Base-by-base conservation (phyloP, 306 rosid genomes). In the Medicago ruthenica region DNA sequence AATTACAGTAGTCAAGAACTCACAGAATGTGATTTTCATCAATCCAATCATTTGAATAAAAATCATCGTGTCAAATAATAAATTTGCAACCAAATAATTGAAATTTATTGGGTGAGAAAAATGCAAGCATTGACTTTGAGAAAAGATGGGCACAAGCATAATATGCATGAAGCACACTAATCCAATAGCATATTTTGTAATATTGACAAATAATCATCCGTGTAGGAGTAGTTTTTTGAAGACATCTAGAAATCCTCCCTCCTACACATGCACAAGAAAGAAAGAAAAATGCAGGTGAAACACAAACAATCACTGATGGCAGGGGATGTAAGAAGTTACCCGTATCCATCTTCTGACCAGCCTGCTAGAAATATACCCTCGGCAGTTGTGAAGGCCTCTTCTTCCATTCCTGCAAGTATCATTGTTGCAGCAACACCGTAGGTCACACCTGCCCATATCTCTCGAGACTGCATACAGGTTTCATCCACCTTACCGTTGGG, bases 401-500 rank as follows among this genome's bases (percentile, higher is more conserved):
- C 94, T 83, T 87, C 89, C 97, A 90, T 95, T 57, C 97, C 99
- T 2, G 97, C 91, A 80, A 84, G 93, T 83, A 95, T 90, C 99
- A 95, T 95, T 1, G 93, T 85, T 45, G 99, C 93, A 47, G 99
- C 99, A 81, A 90, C 96, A 5, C 85, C 97, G 54, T 95, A 95
- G 67, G 99, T 95, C 68, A 95, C 99, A 55, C 99, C 99, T 0
- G 93, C 62, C 99, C 99, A 95, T 92, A 95, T 87, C 88, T 95
- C 99, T 15, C 97, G 90, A 24, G 99, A 95, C 81, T 95, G 99
- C 99, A 95, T 95, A 82, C 97, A 95, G n/a, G 99, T 87, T 84
- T 92, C 97, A 50, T 95, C 99, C 77, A 95, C 97, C 88, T 81
- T 90, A 44, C 97, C 99, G 60, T 73, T 86, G 15, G 99, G 97